Evolutionary conservation across 106 monocot species (phyloP), one percentile per base, ranked within the genome.

Genomic region (Acorus calamus): DNA sequence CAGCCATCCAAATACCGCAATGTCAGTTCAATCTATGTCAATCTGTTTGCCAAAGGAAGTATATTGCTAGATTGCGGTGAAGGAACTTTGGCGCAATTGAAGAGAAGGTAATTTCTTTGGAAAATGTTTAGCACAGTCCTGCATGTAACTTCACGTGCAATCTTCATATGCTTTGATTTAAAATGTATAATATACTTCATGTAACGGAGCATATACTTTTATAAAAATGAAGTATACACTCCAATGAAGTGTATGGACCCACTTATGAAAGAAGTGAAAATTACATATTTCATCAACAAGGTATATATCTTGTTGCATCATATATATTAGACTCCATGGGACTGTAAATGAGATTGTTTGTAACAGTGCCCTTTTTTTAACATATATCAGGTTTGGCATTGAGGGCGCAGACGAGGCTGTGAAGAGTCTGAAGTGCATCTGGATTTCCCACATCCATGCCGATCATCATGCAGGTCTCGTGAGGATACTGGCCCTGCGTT

Each of bases 1-100:
- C 98, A 92, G 63, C 98, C 91, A 48, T 98, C 98, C 6, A 98
- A 98, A 73, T 92, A 98, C 71, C 74, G 98, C 8, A 98, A 92
- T 73, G 98, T 98, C 60, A 98, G 88, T 71, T 92, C 98, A 7
- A 84, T 98, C 51, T 86, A 82, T 59, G 49, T 98, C 52, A 88
- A 92, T 77, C 85, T 98, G 53, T 98, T 98, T 69, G 70, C 78
- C 8, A 85, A 70, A 73, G 98, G 98, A 74, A 75, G 92, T 62
- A n/a, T 98, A 42, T 88, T 98, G 74, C 74, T 98, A 48, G 98
- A 98, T 76, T 98, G 98, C 71, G 98, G 98, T 61, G 98, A 98
- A 74, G 98, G 98, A 55, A 92, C 88, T 58, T 73, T 98, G 43
- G 98, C 68, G 13, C 98, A 98, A 56, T 71, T 98, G 49, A 98